Evolutionary conservation across 2,329 filamentous ascomycete genomes (phyloP).

Genomic region (Herpomyces periplanetae): DNA sequence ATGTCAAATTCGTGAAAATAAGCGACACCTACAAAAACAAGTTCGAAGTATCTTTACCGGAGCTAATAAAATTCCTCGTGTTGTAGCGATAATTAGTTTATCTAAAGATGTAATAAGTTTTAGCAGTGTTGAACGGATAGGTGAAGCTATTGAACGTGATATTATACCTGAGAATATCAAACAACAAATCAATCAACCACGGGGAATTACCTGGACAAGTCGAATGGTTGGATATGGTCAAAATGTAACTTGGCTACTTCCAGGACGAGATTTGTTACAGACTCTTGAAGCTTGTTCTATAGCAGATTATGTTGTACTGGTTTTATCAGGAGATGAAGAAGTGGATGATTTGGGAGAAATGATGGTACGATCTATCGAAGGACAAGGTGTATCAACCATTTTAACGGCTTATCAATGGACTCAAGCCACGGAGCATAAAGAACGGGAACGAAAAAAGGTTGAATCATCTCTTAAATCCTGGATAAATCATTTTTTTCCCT

Average conservation of each 20-base stretch:
- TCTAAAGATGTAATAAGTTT: slow-evolving; percentile 27
- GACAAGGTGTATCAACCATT: slow-evolving; percentile 76
- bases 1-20: slow-evolving; percentile 48
- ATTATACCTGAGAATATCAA: too few species aligned
- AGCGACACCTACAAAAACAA: slow-evolving; percentile 43
- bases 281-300: slow-evolving; percentile 52
- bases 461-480: slow-evolving; percentile 54
- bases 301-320: slow-evolving; percentile 61
- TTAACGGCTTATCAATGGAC: slow-evolving; percentile 14
- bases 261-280: slow-evolving; percentile 28
- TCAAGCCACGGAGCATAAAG: slow-evolving; percentile 3
- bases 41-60: slow-evolving; percentile 50
- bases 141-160: slow-evolving; percentile 32
- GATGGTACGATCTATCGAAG: slow-evolving; percentile 50
- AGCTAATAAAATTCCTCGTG: slow-evolving; percentile 43
- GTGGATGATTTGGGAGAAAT: slow-evolving; percentile 51
- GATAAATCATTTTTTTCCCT: slow-evolving; percentile 72
- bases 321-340: slow-evolving; percentile 43
- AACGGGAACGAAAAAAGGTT: slow-evolving; percentile 30
- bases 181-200: too few species aligned
- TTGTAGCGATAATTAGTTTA: slow-evolving; percentile 56
- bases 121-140: slow-evolving; percentile 30
- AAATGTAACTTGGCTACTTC: slow-evolving; percentile 45
- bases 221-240: slow-evolving; percentile 69
- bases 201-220: slow-evolving; percentile 17